These are phyloP conservation scores for Elsinoe ampelina DNA, from an alignment of 2,329 filamentous ascomycete genomes.

Conservation along the genomic window DNA sequence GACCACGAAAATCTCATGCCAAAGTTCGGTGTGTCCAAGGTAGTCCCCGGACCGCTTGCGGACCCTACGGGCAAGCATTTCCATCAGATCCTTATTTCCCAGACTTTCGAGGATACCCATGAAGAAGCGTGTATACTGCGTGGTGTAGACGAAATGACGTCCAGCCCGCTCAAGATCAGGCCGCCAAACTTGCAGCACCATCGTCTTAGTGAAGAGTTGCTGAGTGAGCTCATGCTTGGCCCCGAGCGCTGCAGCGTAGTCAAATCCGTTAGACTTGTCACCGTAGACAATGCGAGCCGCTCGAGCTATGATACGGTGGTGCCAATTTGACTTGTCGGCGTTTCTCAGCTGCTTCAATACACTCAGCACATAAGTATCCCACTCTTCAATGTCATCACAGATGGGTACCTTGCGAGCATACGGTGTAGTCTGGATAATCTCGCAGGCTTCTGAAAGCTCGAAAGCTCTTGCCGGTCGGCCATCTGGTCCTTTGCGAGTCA, in stretches of 20 bases:
- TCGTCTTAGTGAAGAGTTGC: constrained; percentile 88
- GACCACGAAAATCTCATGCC: constrained; percentile 50
- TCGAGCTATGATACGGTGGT: constrained; percentile 79
- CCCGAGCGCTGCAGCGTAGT: constrained; percentile 40
- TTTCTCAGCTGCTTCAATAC: constrained; percentile 50
- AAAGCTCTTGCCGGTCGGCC: constrained; percentile 31
- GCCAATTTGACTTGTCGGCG: constrained; percentile 90
- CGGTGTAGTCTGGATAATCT: constrained; percentile 39
- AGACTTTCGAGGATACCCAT: constrained; percentile 64
- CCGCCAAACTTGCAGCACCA: constrained; percentile 91
- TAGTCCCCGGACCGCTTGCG: constrained; percentile 73
- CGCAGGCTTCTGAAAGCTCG: constrained; percentile 35
- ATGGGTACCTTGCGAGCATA: constrained; percentile 46
- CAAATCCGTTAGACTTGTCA: constrained; percentile 38
- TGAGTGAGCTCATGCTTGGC: constrained; percentile 71
- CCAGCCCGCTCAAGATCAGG: constrained; percentile 78
- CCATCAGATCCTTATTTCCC: constrained; percentile 65
- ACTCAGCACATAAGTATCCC: constrained; percentile 54
- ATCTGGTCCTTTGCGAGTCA: constrained; percentile 42
- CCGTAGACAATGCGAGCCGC: constrained; percentile 56
- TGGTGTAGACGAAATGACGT: constrained; percentile 84
- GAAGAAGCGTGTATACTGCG: constrained; percentile 77
- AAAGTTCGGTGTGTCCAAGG: constrained; percentile 53
- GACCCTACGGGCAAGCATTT: constrained; percentile 67
- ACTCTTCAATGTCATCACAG: constrained; percentile 43